A percentile compares a stretch with the other conserved stretches of the same genome.
Conservation (phyloP, 441 rosid genomes). For the Aquilaria agallochum region DNA sequence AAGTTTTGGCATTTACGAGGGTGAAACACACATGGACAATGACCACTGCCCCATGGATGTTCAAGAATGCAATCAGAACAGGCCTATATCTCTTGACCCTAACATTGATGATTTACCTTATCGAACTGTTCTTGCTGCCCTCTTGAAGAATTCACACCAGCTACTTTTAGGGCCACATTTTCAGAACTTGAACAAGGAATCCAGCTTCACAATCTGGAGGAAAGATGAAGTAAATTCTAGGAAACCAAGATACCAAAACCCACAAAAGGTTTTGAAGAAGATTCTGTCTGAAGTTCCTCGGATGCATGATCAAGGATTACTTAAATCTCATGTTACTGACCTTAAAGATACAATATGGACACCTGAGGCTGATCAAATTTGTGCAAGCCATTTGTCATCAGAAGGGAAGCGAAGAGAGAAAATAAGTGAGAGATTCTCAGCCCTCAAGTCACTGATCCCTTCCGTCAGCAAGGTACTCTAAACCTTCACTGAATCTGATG, state of each 20-base stretch:
- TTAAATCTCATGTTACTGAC: slow-evolving; percentile 30
- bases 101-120: slow-evolving; percentile 61
- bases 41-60: slow-evolving; percentile 33
- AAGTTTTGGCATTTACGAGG: slow-evolving; percentile 27
- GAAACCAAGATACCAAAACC: slow-evolving; percentile 17
- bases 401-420: slow-evolving; percentile 57
- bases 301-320: slow-evolving; percentile 38
- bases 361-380: slow-evolving; percentile 53
- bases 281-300: slow-evolving; percentile 66
- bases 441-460: slow-evolving; percentile 69
- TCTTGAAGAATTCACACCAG: slow-evolving; percentile 63
- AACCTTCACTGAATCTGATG: slow-evolving; percentile 4
- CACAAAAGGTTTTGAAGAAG: slow-evolving; percentile 69
- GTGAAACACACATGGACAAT: slow-evolving; percentile 15
- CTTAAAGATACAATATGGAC: slow-evolving; percentile 31
- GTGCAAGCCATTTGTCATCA: slow-evolving; percentile 31
- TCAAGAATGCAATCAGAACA: slow-evolving; percentile 31
- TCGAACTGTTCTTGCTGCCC: slow-evolving; percentile 58
- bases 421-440: slow-evolving; percentile 45
- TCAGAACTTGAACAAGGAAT: slow-evolving; percentile 37
- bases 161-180: slow-evolving; percentile 47
- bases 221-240: slow-evolving; percentile 28
- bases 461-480: slow-evolving; percentile 59
- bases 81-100: slow-evolving; percentile 29
- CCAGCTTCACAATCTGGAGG: slow-evolving; percentile 72